Percentiles rank a stretch among this genome's conserved stretches.
Conservation (phyloP, 2,329 filamentous ascomycete species). For the Penicillium sp. region DNA sequence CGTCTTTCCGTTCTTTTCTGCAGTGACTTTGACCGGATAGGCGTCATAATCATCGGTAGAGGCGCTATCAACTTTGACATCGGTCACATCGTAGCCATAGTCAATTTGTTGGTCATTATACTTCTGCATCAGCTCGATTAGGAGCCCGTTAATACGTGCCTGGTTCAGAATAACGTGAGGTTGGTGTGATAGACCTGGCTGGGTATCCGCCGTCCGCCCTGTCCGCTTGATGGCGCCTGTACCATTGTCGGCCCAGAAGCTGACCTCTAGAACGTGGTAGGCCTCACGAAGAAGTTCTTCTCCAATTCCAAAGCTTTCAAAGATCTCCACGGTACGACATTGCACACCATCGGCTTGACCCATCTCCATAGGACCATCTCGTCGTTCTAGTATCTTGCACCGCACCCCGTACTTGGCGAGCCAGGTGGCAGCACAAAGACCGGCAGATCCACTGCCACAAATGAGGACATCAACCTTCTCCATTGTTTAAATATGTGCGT, state of each 20-base stretch:
- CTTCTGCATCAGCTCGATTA: conserved; percentile 52
- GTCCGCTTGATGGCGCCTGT: conserved; percentile 47
- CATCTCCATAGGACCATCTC: conserved; percentile 52
- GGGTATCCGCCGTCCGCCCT: conserved; percentile 54
- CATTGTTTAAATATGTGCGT: conserved; percentile 13
- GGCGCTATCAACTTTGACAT: conserved; percentile 51
- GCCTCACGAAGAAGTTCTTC: conserved; percentile 56
- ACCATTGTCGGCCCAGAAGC: conserved; percentile 53
- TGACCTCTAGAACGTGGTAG: conserved; percentile 58
- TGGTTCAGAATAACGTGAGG: conserved; percentile 60
- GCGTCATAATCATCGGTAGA: conserved; percentile 37
- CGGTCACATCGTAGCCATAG: conserved; percentile 54
- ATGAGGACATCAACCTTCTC: conserved; percentile 56
- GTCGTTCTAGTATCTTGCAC: conserved; percentile 59
- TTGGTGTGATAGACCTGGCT: conserved; percentile 52
- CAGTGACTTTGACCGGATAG: conserved; percentile 48
- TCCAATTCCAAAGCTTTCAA: conserved; percentile 58
- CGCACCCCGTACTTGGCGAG: conserved; percentile 56
- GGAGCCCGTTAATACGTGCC: conserved; percentile 53
- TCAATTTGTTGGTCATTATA: conserved; percentile 48
- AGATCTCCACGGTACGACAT: conserved; percentile 61
- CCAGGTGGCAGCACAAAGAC: conserved; percentile 61
- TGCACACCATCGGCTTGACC: conserved; percentile 66
- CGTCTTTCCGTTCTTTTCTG: conserved; percentile 42
- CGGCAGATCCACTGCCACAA: conserved; percentile 60